phyloP scores from a whole-genome alignment of 2,329 filamentous ascomycete genomes.

The Fusarium sp. region DNA sequence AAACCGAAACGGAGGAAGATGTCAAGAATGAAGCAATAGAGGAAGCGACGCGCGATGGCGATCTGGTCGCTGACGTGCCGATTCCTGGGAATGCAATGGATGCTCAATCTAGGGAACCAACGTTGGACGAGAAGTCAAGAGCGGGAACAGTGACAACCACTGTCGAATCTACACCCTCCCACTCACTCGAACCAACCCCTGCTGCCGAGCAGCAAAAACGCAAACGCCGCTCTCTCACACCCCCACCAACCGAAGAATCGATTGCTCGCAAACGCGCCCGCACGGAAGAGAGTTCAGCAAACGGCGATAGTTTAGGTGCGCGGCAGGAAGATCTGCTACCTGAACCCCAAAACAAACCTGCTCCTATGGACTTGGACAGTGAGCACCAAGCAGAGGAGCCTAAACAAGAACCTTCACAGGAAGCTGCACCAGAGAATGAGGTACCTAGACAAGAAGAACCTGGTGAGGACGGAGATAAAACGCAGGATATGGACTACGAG shows the following conservation, averaged over 20 bases:
- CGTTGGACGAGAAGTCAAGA: slow-evolving; percentile 10
- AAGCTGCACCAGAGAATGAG: neutral
- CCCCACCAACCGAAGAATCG: slow-evolving; percentile 62
- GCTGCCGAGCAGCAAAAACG: slow-evolving; percentile 61
- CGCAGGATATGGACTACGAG: slow-evolving; percentile 46
- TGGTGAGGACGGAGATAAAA: slow-evolving; percentile 13
- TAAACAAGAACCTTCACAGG: neutral
- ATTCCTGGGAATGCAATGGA: slow-evolving; percentile 9
- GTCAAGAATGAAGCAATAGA: slow-evolving; percentile 11
- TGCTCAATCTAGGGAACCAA: slow-evolving; percentile 10
- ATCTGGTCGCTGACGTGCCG: slow-evolving; percentile 1
- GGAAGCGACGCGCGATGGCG: neutral
- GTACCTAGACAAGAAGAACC: neutral
- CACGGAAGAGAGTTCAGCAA: slow-evolving; percentile 44
- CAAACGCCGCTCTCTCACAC: slow-evolving; percentile 72
- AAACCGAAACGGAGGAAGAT: slow-evolving; percentile 1
- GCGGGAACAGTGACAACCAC: slow-evolving; percentile 13
- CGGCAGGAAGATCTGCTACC: slow-evolving; percentile 23
- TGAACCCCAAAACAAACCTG: slow-evolving; percentile 5
- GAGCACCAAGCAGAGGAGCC: slow-evolving; percentile 6
- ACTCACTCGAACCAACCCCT: slow-evolving; percentile 16
- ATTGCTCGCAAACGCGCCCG: slow-evolving; percentile 64
- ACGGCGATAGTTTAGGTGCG: slow-evolving; percentile 7
- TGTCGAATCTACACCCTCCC: slow-evolving; percentile 11
- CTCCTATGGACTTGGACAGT: slow-evolving; percentile 22